Evolutionary conservation across 306 rosid species (phyloP), one percentile per base, ranked within the genome.

Genomic region (Cicer yamashitae): DNA sequence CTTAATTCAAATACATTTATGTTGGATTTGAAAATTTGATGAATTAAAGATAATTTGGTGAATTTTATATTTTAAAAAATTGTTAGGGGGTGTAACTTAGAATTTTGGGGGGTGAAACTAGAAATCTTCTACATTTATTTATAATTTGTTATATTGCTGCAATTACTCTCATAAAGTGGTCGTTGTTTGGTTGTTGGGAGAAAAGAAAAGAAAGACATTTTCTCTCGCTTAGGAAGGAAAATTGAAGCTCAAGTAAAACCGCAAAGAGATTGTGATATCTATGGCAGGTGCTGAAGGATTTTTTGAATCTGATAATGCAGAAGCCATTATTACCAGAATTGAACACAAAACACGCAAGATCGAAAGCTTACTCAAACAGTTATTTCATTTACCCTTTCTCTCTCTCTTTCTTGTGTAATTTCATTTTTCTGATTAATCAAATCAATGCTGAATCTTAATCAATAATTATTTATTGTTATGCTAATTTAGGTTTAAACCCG

Each of bases 331-430:
- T 64, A 83, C 91, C 10, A 87, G 99, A 88, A 94, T 94, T 74
- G 99, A 92, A 87, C 96, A 90, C 72, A 92, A 94, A 82, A 85
- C 99, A 44, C 84, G 91, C 54, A 94, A 94, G 93, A 94, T 94
- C 89, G 99, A 92, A 77, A 90, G 87, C 81, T 86, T 94, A 74
- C 99, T 94, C 82, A 94, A 92, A 82, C 96, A 90, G 99, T 92
- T 81, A 52, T 10, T 10, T 15, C 2, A 14, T 39, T 22, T 67
- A 66, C 60, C 39, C 8, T 53, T 41, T 47, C 18, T 44, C 43
- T 22, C n/a, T 56, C 4, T 56, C 11, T 10, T 14, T 60, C 2
- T 57, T 52, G 8, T 59, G 3, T 12, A 34, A 47, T 61, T 5
- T 14, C 39, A 34, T 62, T 62, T 61, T 53, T 43, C 3, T 18